Evolutionary conservation across 1,139 yeast species (phyloP).

Genomic region (Pichia sp.): DNA sequence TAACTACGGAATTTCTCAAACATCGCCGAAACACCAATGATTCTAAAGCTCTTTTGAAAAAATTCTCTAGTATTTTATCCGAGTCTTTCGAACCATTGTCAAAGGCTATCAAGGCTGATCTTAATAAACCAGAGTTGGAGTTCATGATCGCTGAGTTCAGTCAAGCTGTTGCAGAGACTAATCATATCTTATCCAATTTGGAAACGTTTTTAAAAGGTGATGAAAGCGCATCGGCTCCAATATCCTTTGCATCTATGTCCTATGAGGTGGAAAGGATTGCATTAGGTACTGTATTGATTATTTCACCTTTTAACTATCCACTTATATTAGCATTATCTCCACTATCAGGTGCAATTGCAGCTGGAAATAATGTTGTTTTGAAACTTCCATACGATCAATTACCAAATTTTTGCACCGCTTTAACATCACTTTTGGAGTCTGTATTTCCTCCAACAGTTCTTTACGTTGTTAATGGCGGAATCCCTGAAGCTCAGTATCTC

Average conservation of each 20-base stretch:
- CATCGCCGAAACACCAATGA: constrained; percentile 10
- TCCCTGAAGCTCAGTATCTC: constrained; percentile 61
- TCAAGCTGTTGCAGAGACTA: constrained; percentile 47
- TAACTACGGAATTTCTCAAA: constrained; percentile 2
- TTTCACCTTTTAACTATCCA: constrained; percentile 89
- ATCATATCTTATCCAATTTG: constrained; percentile 52
- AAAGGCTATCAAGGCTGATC: constrained; percentile 58
- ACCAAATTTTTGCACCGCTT: constrained; percentile 51
- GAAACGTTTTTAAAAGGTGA: constrained; percentile 57
- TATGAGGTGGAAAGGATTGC: constrained; percentile 60
- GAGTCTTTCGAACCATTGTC: constrained; percentile 52
- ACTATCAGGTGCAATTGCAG: constrained; percentile 74
- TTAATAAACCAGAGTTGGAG: constrained; percentile 58
- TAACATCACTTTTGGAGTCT: constrained; percentile 48
- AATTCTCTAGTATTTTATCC: constrained; percentile 55
- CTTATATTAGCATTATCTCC: constrained; percentile 58
- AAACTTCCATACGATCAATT: constrained; percentile 69
- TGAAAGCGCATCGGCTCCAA: constrained; percentile 39
- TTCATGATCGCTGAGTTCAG: constrained; percentile 52
- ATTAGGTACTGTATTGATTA: constrained; percentile 65
- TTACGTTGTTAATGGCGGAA: constrained; percentile 65
- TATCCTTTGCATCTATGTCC: constrained; percentile 38
- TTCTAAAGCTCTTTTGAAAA: constrained; percentile 37
- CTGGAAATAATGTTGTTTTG: constrained; percentile 75
- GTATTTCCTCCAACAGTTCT: constrained; percentile 48